Base-by-base conservation (phyloP, 441 rosid species). In the Viola pubescens region DNA sequence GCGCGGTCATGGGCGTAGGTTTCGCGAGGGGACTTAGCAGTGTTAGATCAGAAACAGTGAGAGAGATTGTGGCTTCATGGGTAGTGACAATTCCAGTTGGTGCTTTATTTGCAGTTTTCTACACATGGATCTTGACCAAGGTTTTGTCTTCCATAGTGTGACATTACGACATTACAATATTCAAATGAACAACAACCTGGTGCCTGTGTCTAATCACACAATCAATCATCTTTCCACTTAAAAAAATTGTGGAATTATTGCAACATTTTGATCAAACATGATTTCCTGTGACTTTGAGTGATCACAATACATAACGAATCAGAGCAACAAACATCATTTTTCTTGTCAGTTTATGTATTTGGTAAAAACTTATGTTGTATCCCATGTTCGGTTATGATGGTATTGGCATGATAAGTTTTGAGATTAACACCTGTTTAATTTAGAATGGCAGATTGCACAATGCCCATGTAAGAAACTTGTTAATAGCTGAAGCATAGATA, bases 1-100 rank as follows among this genome's bases (percentile, higher is more conserved):
- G 99, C 9, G 95, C 97, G 7, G 99, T 94, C 41, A 90, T 90
- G 99, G 99, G 99, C 9, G 99, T 94, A 11, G 99, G 99, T 7
- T 90, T 94, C 43, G 99, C 99, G 0, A 84, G 99, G 63, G 99
- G 99, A 40, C 82, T 90, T 37, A 94, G 88, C 60, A 79, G 81
- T 52, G 99, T 94, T 48, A 77, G 97, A 71, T 83, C 92, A 45
- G 97, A 90, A 77, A 88, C 95, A 6, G 94, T 90, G 63, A 78
- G 66, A 68, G 99, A 90, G 79, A 94, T 94, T 38, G 97, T 84
- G 68, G 76, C 80, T 59, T 94, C 99, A 45, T 90, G 99, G 97
- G 82, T 72, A 3, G 94, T 94, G 54, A 94, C 97, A 0, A 94
- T 94, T 49, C 99, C 99, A 39, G 92, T 79, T 52, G 97, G 97